phyloP scores from a whole-genome alignment of 1,284 basidiomycete genomes.

The Cryptococcus depauperatus region DNA sequence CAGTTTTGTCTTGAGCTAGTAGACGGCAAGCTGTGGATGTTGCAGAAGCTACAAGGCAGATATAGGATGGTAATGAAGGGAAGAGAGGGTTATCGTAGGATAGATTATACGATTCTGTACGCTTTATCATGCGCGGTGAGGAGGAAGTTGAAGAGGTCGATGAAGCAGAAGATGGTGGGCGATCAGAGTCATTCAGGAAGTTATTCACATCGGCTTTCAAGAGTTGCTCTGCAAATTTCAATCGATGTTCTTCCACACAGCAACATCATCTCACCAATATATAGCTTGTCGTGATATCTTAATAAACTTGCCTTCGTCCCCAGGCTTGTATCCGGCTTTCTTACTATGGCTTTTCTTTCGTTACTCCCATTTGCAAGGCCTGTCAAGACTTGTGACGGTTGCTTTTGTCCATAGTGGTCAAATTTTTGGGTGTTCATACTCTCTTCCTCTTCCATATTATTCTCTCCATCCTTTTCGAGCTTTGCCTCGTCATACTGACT shows the following conservation, averaged over 20 bases:
- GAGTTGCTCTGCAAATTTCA: conserved; percentile 43
- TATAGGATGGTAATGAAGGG: conserved; percentile 59
- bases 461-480: neutral
- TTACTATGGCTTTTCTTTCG: conserved; percentile 13
- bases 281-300: conserved; percentile 45
- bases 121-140: neutral
- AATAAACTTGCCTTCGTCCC: conserved; percentile 35
- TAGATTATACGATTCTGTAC: conserved; percentile 12
- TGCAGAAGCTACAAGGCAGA: conserved; percentile 64
- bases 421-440: neutral
- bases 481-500: conserved; percentile 1
- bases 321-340: conserved; percentile 21
- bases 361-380: neutral
- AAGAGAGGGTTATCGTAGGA: conserved; percentile 75
- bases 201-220: neutral
- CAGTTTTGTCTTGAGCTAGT: conserved; percentile 51
- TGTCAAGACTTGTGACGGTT: no score
- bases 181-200: conserved; percentile 4
- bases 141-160: conserved; percentile 6
- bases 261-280: conserved; percentile 34
- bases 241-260: neutral
- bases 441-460: neutral
- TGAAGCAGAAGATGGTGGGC: conserved; percentile 7
- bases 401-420: neutral
- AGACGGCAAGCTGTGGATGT: conserved; percentile 62